Evolutionary conservation across 2,329 filamentous ascomycete genomes (phyloP).

Genomic region (Colletotrichum sp.): DNA sequence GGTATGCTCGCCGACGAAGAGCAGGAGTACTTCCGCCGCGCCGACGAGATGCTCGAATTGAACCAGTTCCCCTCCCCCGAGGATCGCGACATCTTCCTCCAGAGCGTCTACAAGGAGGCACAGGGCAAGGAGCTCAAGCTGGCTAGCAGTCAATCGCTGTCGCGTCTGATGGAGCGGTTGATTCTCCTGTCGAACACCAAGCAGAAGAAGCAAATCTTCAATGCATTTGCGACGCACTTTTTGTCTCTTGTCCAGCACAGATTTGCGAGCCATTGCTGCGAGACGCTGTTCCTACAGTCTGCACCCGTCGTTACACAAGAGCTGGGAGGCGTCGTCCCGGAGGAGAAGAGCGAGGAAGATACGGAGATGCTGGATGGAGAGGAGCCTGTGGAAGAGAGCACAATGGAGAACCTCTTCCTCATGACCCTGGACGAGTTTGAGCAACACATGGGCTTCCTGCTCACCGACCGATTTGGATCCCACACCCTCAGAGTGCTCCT

Average conservation of each 20-base stretch:
- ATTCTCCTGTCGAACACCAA: constrained; percentile 79
- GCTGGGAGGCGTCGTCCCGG: constrained; percentile 51
- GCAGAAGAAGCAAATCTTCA: constrained; percentile 88
- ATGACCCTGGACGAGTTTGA: constrained; percentile 87
- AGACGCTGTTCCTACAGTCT: constrained; percentile 86
- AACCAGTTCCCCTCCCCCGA: constrained; percentile 85
- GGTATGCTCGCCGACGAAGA: constrained; percentile 92
- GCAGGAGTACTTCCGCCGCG: constrained; percentile 92
- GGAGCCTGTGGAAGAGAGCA: constrained; percentile 54
- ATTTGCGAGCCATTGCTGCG: constrained; percentile 96
- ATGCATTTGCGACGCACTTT: constrained; percentile 86
- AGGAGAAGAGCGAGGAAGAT: constrained; percentile 48
- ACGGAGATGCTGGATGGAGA: constrained; percentile 46
- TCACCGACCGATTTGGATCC: constrained; percentile 89
- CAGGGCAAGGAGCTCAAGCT: constrained; percentile 94
- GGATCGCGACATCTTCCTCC: constrained; percentile 73
- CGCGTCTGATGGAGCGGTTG: constrained; percentile 87
- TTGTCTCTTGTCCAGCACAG: constrained; percentile 90
- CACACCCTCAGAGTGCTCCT: constrained; percentile 88
- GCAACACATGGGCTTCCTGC: constrained; percentile 78
- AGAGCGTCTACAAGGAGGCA: constrained; percentile 86
- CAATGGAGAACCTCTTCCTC: constrained; percentile 87
- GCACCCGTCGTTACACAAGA: constrained; percentile 82
- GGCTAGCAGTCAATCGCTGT: constrained; percentile 94
- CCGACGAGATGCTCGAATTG: constrained; percentile 86